Conservation (phyloP, 257 asterid genomes). For the Verbena officinalis region DNA sequence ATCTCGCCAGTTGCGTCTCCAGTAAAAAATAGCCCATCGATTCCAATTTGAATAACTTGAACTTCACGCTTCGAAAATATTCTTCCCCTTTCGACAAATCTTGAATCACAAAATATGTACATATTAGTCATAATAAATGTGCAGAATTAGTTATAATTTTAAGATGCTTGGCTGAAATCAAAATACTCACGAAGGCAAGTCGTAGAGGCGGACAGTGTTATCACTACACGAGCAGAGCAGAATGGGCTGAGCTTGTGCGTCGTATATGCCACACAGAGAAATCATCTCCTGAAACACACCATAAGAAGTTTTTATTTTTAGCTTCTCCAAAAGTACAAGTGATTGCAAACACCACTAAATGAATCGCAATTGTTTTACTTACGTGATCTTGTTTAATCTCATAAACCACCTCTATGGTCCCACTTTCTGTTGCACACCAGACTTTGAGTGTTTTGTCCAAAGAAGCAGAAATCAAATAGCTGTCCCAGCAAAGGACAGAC, state of each 20-base stretch:
- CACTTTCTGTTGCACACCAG: constrained; percentile 47
- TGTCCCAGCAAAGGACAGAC: constrained; percentile 61
- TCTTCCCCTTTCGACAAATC: constrained; percentile 63
- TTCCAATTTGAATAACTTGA: constrained; percentile 33
- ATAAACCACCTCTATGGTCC: constrained; percentile 39
- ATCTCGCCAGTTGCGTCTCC: constrained; percentile 58
- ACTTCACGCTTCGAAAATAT: constrained; percentile 39
- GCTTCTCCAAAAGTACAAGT: too few species aligned
- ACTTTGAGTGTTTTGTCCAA: constrained; percentile 64
- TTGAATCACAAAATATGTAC: too few species aligned
- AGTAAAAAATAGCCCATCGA: constrained; percentile 47
- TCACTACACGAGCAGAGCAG: constrained; percentile 49
- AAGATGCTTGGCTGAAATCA: not conserved
- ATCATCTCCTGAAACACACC: constrained; percentile 39
- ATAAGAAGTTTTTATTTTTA: too few species aligned
- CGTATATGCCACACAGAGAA: constrained; percentile 43
- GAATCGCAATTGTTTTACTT: too few species aligned
- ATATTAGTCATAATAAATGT: not conserved
- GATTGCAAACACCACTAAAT: too few species aligned
- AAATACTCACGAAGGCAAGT: constrained; percentile 54
- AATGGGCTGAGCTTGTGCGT: constrained; percentile 45
- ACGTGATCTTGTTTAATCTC: constrained; percentile 47
- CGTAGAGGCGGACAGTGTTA: constrained; percentile 43
- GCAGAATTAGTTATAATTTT: not conserved
- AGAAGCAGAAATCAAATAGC: constrained; percentile 57